Base-by-base conservation (phyloP, 306 rosid species). In the Inga leiocalycina region DNA sequence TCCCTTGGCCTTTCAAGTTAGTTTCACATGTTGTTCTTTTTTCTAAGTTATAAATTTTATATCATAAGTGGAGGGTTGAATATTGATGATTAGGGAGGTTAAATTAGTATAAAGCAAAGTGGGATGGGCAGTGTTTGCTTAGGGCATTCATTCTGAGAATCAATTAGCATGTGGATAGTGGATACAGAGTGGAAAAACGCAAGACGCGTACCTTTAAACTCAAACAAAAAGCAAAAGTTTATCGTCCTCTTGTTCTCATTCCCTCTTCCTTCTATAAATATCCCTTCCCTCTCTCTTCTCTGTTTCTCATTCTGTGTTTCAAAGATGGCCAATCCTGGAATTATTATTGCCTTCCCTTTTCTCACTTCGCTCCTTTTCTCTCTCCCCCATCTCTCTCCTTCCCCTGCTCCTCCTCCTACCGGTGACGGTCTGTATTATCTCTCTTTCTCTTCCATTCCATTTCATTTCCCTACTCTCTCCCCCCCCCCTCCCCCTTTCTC, bases 331-430 rank as follows among this genome's bases (percentile, higher is more conserved):
- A 16, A 86, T 0, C 6, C 80, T 80, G 80, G 43, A 35, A 14
- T 85, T 5, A 14, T 85, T 5, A 71, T 62, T 13, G 80, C 82
- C 43, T 48, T 93, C 22, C 90, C 91, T 32, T 32, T 91, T 24
- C 27, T 89, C 22, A 81, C 81, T 71, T 79, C 89, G 69, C 8
- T 91, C 62, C 43, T 91, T 54, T 44, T 86, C 75, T 87, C 87
- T 11, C 77, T 89, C 27, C 64, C 90, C 75, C 83, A 74, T 3
- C 22, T 88, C 9, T 76, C 74, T 71, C 92, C 91, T 76, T 85
- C 95, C 56, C 92, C 92, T 0, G 81, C 89, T 62, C 75, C 87
- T 64, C 37, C 86, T 64, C 93, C 93, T 19, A 68, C 66, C 37
- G 89, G 82, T 62, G 86, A 86, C 51, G 96, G 96, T 92, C 14